phyloP scores from a whole-genome alignment of 2,329 filamentous ascomycete species.

The Fusarium secorum region DNA sequence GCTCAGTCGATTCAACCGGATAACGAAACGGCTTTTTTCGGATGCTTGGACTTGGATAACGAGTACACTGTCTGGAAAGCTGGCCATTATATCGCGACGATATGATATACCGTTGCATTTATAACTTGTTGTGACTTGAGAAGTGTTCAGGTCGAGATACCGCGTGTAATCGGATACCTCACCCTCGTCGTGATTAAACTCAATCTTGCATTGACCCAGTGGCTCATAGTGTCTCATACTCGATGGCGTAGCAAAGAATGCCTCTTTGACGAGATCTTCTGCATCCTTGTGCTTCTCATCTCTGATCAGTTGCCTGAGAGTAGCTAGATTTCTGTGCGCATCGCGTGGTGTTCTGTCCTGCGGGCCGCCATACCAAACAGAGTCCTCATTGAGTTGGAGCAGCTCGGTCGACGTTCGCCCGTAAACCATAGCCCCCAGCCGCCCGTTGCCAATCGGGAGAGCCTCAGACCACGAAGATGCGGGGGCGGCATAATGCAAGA shows the following conservation, averaged over 20 bases:
- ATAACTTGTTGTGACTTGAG: slow-evolving; percentile 50
- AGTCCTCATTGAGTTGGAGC: slow-evolving; percentile 56
- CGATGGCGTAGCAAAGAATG: slow-evolving; percentile 39
- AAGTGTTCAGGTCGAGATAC: slow-evolving; percentile 49
- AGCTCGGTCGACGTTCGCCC: slow-evolving; percentile 53
- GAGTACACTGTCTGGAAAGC: slow-evolving; percentile 52
- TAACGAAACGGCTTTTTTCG: slow-evolving; percentile 31
- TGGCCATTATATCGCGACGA: slow-evolving; percentile 52
- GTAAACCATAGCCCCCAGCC: slow-evolving; percentile 53
- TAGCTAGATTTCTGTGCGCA: slow-evolving; percentile 26
- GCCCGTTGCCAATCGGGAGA: slow-evolving; percentile 59
- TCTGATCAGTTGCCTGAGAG: slow-evolving; percentile 35
- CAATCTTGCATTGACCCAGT: slow-evolving; percentile 46
- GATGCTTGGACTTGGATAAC: slow-evolving; percentile 30
- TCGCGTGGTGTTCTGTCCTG: slow-evolving; percentile 53
- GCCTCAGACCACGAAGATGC: slow-evolving; percentile 45
- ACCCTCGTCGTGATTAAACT: slow-evolving; percentile 47
- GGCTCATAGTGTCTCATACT: slow-evolving; percentile 46
- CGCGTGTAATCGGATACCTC: slow-evolving; percentile 48
- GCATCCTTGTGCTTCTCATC: slow-evolving; percentile 36
- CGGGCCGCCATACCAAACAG: slow-evolving; percentile 56
- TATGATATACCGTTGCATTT: slow-evolving; percentile 43
- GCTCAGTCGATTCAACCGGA: slow-evolving; percentile 37
- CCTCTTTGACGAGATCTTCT: slow-evolving; percentile 33
- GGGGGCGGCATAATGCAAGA: slow-evolving; percentile 36